Conservation (phyloP, 306 rosid genomes). For the Cyclanthera cordifolia region DNA sequence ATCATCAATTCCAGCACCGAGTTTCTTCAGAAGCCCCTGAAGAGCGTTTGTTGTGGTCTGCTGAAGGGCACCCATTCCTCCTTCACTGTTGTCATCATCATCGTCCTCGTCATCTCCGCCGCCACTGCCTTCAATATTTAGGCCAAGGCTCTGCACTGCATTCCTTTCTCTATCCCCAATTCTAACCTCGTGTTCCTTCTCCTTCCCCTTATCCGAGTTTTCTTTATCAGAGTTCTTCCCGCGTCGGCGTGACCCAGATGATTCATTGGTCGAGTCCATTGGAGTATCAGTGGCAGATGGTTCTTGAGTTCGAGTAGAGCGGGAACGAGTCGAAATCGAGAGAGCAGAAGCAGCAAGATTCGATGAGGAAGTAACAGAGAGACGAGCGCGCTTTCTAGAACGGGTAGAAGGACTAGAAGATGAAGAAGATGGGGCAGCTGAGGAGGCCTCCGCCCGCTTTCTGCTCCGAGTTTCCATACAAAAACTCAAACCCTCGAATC, state of each 20-base stretch:
- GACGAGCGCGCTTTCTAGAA: slow-evolving; percentile 64
- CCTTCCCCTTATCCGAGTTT: slow-evolving; percentile 63
- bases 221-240: slow-evolving; percentile 57
- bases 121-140: slow-evolving; percentile 49
- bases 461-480: slow-evolving; percentile 99
- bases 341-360: slow-evolving; percentile 16
- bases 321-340: slow-evolving; percentile 59
- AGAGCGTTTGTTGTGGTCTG: slow-evolving; percentile 98
- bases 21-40: slow-evolving; percentile 82
- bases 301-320: slow-evolving; percentile 38
- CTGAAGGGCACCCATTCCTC: slow-evolving; percentile 60
- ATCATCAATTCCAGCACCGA: slow-evolving; percentile 96
- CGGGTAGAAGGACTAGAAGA: slow-evolving; percentile 76
- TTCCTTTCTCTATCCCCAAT: slow-evolving; percentile 53
- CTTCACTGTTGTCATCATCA: slow-evolving; percentile 80
- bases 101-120: slow-evolving; percentile 40
- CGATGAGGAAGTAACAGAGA: slow-evolving; percentile 30
- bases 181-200: slow-evolving; percentile 86
- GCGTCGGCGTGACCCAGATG: slow-evolving; percentile 84
- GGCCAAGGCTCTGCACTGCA: slow-evolving; percentile 39
- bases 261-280: slow-evolving; percentile 76
- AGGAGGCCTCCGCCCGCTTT: slow-evolving; percentile 99
- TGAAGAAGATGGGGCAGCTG: slow-evolving; percentile 98
- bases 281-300: slow-evolving; percentile 28
- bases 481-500: slow-evolving; percentile 70